Evolutionary conservation across 2,329 filamentous ascomycete genomes (phyloP).

Genomic region (Exutisphaerella laricina): DNA sequence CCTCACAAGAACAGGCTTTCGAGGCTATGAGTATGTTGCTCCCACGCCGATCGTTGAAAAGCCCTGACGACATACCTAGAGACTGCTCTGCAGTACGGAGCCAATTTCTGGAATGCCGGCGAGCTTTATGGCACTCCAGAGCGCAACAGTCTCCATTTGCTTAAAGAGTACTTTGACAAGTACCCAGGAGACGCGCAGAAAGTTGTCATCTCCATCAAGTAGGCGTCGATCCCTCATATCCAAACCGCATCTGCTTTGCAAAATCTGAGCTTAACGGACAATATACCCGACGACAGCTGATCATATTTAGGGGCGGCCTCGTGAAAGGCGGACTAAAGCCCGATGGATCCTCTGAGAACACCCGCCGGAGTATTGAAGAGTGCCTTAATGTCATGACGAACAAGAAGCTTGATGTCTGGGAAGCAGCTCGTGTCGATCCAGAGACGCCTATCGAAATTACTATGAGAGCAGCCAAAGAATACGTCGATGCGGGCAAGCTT

Average conservation of each 20-base stretch:
- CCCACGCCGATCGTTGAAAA: background rate
- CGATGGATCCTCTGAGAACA: constrained; percentile 39
- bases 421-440: constrained; percentile 42
- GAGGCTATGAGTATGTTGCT: constrained; percentile 36
- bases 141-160: constrained; percentile 44
- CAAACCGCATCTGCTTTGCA: too few species aligned
- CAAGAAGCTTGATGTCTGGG: constrained; percentile 47
- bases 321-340: constrained; percentile 32
- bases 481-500: constrained; percentile 36
- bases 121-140: constrained; percentile 45
- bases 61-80: constrained; percentile 3
- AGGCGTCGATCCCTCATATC: too few species aligned
- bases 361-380: constrained; percentile 43
- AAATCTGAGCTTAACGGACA: too few species aligned
- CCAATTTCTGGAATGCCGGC: constrained; percentile 49
- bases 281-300: too few species aligned
- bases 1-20: constrained; percentile 37
- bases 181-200: constrained; percentile 48
- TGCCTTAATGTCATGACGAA: constrained; percentile 42
- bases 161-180: constrained; percentile 48
- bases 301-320: constrained; percentile 41
- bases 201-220: constrained; percentile 50
- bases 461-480: constrained; percentile 39
- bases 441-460: constrained; percentile 43
- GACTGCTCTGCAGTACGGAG: constrained; percentile 28